Evolutionary conservation across 306 rosid species (phyloP).

Genomic region (Lablab purpureus): DNA sequence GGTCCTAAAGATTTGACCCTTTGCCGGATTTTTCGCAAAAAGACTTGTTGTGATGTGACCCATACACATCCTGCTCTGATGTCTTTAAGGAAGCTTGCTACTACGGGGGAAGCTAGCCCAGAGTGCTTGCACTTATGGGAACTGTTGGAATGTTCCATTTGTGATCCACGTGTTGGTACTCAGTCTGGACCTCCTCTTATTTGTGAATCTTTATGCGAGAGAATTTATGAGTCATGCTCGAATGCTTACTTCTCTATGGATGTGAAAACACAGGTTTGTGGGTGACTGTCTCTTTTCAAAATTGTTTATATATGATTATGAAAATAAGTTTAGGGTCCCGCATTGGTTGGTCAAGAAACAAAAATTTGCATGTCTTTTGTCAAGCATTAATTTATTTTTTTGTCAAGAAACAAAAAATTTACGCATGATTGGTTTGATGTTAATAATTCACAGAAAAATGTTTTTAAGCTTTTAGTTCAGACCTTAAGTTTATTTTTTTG

Average conservation of each 20-base stretch:
- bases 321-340: conserved; percentile 17
- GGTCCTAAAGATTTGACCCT: conserved; percentile 86
- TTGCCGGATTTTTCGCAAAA: conserved; percentile 83
- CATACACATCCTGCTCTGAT: conserved; percentile 88
- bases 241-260: conserved; percentile 93
- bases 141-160: conserved; percentile 88
- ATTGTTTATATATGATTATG: not conserved
- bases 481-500: conserved; percentile 23
- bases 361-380: not conserved
- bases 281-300: not conserved
- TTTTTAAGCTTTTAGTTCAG: conserved; percentile 23
- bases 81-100: conserved; percentile 78
- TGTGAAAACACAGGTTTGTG: conserved; percentile 76
- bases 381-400: conserved; percentile 3
- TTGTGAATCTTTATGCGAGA: conserved; percentile 82
- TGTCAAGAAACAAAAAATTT: conserved; percentile 9
- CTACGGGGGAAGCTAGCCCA: conserved; percentile 79
- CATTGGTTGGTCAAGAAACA: conserved; percentile 6
- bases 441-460: conserved; percentile 26
- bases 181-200: conserved; percentile 83
- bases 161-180: conserved; percentile 84
- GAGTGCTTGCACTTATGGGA: conserved; percentile 96
- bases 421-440: conserved; percentile 8
- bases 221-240: conserved; percentile 76
- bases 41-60: conserved; percentile 83